Conservation (phyloP, 331 rosid genomes). For the Saraca asoca region DNA sequence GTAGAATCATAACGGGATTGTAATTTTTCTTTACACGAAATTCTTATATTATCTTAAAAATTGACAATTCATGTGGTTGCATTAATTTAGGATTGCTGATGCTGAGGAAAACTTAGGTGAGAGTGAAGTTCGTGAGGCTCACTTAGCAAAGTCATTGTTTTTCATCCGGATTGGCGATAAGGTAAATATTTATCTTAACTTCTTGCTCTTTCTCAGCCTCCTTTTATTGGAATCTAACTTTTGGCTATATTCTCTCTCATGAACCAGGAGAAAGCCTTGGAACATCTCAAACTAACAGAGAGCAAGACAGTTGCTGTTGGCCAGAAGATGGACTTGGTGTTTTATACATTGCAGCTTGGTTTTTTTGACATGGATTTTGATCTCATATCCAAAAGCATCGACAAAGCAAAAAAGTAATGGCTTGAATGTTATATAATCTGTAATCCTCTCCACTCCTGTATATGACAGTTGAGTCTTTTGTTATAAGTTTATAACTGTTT, state of each 20-base stretch:
- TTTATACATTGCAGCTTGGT: conserved; percentile 84
- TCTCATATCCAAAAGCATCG: conserved; percentile 89
- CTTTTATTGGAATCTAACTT: conserved; percentile 14
- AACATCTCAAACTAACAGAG: conserved; percentile 89
- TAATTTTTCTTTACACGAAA: no score
- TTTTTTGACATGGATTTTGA: conserved; percentile 96
- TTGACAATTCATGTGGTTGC: conserved; percentile 24
- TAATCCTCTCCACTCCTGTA: conserved; percentile 26
- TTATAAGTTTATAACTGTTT: conserved; percentile 34
- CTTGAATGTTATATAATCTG: neutral
- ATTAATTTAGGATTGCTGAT: conserved; percentile 77
- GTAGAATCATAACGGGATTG: no score
- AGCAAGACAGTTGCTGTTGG: conserved; percentile 94
- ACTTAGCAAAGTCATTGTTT: conserved; percentile 86
- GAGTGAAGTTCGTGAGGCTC: conserved; percentile 99
- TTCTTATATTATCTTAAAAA: no score
- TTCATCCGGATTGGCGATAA: conserved; percentile 88
- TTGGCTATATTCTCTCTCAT: conserved; percentile 25
- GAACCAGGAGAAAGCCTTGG: conserved; percentile 84
- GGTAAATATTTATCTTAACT: conserved; percentile 46
- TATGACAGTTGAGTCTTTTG: conserved; percentile 8
- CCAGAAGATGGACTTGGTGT: conserved; percentile 94
- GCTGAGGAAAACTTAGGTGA: conserved; percentile 98
- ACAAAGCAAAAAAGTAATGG: conserved; percentile 74
- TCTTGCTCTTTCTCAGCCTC: conserved; percentile 6